Evolutionary conservation across 2,329 filamentous ascomycete species (phyloP).

Genomic region (Escovopsis weberi): DNA sequence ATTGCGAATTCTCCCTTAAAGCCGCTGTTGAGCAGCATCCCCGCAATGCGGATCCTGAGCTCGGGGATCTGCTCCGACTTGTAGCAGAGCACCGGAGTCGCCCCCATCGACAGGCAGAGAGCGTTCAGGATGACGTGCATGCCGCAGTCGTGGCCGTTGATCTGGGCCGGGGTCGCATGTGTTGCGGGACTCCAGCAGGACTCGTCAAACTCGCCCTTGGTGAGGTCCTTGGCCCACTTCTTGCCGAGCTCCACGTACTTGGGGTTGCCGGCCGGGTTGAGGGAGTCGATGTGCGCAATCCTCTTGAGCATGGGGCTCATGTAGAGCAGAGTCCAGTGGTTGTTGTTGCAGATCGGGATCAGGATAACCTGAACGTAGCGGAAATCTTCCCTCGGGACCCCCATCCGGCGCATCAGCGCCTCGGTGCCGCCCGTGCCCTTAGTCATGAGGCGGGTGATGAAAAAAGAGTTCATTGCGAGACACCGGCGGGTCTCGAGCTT

Average conservation of each 20-base stretch:
- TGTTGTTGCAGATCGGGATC: constrained; percentile 49
- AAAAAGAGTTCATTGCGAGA: constrained; percentile 50
- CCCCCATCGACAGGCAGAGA: constrained; percentile 42
- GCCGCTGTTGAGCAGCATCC: constrained; percentile 51
- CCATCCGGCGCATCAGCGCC: constrained; percentile 41
- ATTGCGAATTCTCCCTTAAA: constrained; percentile 47
- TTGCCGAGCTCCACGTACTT: constrained; percentile 29
- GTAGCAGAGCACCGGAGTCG: constrained; percentile 37
- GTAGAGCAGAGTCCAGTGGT: constrained; percentile 60
- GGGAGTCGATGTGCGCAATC: constrained; percentile 57
- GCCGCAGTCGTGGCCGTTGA: constrained; percentile 62
- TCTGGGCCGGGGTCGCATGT: constrained; percentile 40
- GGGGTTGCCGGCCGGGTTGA: constrained; percentile 29
- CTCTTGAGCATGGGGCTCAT: constrained; percentile 45
- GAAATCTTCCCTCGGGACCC: constrained; percentile 45
- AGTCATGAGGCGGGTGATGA: constrained; percentile 40
- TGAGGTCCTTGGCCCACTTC: constrained; percentile 23
- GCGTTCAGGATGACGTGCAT: constrained; percentile 63
- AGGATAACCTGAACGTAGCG: constrained; percentile 52
- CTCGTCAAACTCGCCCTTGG: constrained; percentile 36
- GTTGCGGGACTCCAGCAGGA: constrained; percentile 44
- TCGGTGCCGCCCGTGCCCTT: constrained; percentile 33
- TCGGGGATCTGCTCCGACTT: constrained; percentile 37
- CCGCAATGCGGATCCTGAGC: constrained; percentile 48
- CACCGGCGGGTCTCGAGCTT: constrained; percentile 40